Evolutionary conservation across 176 grass and related monocot species (phyloP).

Genomic region (Puccinellia tenuiflora): DNA sequence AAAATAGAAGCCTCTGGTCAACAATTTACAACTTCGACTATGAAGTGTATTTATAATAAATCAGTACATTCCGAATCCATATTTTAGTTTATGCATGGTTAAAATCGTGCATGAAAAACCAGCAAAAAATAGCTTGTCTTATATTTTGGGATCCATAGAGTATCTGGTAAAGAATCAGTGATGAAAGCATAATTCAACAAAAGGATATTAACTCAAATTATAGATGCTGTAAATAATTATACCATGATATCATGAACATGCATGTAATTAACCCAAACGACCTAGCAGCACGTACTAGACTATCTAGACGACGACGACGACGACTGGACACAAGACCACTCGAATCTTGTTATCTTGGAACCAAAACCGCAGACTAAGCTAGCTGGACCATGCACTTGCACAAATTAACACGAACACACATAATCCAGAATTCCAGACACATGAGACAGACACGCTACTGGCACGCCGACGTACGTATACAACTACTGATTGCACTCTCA

Average conservation of each 20-base stretch:
- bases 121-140: too few relatives aligned
- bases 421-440: not conserved
- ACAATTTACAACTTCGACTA: too few relatives aligned
- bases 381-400: not conserved
- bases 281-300: not conserved
- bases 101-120: too few relatives aligned
- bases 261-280: not conserved
- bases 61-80: too few relatives aligned
- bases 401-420: not conserved
- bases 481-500: not conserved
- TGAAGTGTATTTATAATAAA: too few relatives aligned
- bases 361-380: constrained; percentile 2
- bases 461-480: not conserved
- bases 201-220: not conserved
- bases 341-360: not conserved
- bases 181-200: not conserved
- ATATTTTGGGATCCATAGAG: too few relatives aligned
- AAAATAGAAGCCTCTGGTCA: too few relatives aligned
- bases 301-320: not conserved
- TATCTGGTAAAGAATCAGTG: too few relatives aligned
- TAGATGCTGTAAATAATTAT: not conserved
- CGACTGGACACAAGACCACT: not conserved
- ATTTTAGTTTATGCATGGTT: too few relatives aligned
- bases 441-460: not conserved
- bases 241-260: not conserved